Evolutionary conservation across 139 green algal genomes (phyloP), one percentile per base, ranked within the genome.

Genomic region (Picochlorum costavermella): DNA sequence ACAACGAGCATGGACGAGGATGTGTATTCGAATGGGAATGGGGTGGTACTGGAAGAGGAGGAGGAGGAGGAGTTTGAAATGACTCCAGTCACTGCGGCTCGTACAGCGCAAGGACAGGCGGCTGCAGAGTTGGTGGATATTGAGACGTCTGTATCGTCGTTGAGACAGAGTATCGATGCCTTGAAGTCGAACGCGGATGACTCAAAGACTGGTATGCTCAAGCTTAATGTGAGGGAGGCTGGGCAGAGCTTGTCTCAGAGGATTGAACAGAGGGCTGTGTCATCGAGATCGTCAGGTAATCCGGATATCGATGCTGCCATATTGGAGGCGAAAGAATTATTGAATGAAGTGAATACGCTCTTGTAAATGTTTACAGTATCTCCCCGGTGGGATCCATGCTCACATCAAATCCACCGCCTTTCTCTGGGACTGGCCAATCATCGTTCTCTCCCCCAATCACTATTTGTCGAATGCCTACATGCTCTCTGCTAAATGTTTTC

Each of bases 401-500:
- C 33, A 56, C 13, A 40, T 51, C n/a, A 36, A 33, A 37, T 30
- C 28, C 29, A 46, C 16, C n/a, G 5, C 25, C 13, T n/a, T 16
- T 25, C 20, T 75, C 64, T 5, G 80, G 83, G 45, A 79, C 50
- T 17, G 64, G 46, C 83, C 86, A 91, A 61, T 89, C 74, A 16
- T 76, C 64, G 55, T 92, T 90, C 36, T 67, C 56, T 0, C 86
- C 86, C 6, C 86, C 86, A 23, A 92, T 65, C 10, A 77, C 45
- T 3, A 92, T 30, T 16, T 56, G 45, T 59, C 63, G 75, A 16
- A 91, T 72, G 8, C 79, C 86, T 17, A 78, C 56, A 44, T 90
- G 75, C 61, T 95, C 83, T 26, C 61, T 43, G 48, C 76, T 89
- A 67, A 92, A 90, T n/a, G 76, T 83, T 25, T 73, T 48, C 12